phyloP scores from a whole-genome alignment of 352 stramenopile genomes.

The Pythium chondricola region DNA sequence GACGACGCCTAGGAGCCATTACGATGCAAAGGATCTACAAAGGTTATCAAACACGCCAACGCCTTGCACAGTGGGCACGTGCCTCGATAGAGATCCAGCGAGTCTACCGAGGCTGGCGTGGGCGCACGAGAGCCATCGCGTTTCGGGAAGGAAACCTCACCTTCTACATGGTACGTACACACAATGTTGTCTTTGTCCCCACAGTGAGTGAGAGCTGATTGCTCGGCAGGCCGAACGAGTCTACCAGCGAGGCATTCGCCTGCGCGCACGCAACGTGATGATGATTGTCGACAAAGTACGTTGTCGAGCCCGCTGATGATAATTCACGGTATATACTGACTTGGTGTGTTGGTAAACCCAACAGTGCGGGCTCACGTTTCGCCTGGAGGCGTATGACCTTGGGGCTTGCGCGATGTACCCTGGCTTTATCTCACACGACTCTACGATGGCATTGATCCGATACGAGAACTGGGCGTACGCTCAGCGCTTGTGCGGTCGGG shows the following conservation, averaged over 20 bases:
- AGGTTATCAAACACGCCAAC: slow-evolving; percentile 30
- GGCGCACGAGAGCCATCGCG: slow-evolving; percentile 41
- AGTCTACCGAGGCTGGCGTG: slow-evolving; percentile 42
- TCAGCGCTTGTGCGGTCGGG: slow-evolving; percentile 29
- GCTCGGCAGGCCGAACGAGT: slow-evolving; percentile 31
- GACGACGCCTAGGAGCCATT: slow-evolving; percentile 31
- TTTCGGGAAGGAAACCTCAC: slow-evolving; percentile 63
- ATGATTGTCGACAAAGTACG: slow-evolving; percentile 59
- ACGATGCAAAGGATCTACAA: slow-evolving; percentile 58
- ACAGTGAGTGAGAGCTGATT: background rate
- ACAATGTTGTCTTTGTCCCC: background rate
- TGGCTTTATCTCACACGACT: slow-evolving; percentile 50
- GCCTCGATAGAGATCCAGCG: slow-evolving; percentile 42
- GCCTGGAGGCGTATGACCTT: slow-evolving; percentile 51
- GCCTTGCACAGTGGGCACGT: slow-evolving; percentile 23
- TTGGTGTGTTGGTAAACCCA: background rate
- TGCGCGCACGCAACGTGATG: slow-evolving; percentile 40
- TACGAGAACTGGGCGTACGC: slow-evolving; percentile 57
- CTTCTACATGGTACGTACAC: slow-evolving; percentile 46
- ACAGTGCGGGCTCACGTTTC: slow-evolving; percentile 63
- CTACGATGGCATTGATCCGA: slow-evolving; percentile 36
- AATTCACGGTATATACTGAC: too few relatives aligned
- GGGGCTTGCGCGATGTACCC: slow-evolving; percentile 37
- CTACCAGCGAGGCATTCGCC: slow-evolving; percentile 46
- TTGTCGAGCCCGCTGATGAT: background rate